Evolutionary conservation across 441 rosid species (phyloP).

Genomic region (Croton setiger): DNA sequence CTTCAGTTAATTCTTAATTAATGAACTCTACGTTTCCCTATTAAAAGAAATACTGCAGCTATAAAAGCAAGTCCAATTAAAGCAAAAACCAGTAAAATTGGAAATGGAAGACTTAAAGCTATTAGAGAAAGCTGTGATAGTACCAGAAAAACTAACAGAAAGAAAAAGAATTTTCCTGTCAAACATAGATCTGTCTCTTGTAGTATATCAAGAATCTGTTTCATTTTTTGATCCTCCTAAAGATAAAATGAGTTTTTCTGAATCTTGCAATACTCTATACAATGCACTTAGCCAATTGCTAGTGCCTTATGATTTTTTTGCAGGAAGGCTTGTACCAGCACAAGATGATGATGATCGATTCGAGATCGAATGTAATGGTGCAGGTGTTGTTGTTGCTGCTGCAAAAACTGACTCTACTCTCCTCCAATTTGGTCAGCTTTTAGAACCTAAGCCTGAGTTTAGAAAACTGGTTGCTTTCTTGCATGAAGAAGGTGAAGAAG

Average conservation of each 20-base stretch:
- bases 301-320: slow-evolving; percentile 27
- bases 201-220: slow-evolving; percentile 21
- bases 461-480: slow-evolving; percentile 17
- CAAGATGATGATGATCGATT: slow-evolving; percentile 6
- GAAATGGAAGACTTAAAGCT: slow-evolving; percentile 21
- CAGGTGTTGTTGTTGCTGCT: slow-evolving; percentile 23
- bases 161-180: slow-evolving; percentile 21
- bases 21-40: no score
- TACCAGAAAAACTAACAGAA: slow-evolving; percentile 15
- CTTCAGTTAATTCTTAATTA: no score
- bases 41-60: no score
- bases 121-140: slow-evolving; percentile 17
- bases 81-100: neutral
- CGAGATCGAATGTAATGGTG: slow-evolving; percentile 27
- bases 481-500: slow-evolving; percentile 16
- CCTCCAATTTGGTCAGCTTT: slow-evolving; percentile 21
- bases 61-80: neutral
- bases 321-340: slow-evolving; percentile 18
- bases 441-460: slow-evolving; percentile 19
- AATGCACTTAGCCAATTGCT: slow-evolving; percentile 16
- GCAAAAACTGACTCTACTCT: slow-evolving; percentile 15
- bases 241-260: slow-evolving; percentile 13
- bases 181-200: slow-evolving; percentile 21
- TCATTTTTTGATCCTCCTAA: slow-evolving; percentile 24
- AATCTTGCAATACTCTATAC: slow-evolving; percentile 9